Evolutionary conservation across 495 filamentous ascomycete species (phyloP), one percentile per base, ranked within the genome.

Genomic region (Aspergillus carlsbadensis): DNA sequence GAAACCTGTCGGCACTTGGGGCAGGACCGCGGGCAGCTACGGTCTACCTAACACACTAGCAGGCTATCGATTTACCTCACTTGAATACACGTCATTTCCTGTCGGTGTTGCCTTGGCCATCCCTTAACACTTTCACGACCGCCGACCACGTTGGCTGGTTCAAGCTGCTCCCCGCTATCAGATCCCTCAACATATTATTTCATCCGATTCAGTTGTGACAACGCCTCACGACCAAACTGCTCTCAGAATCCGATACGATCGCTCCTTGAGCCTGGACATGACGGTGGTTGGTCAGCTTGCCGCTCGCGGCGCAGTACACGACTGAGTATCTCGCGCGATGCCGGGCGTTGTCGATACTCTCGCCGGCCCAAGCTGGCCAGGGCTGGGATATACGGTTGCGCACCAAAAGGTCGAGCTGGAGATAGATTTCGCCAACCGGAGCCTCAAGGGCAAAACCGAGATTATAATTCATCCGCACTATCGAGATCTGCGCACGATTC

Each of bases 351-450:
- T 79, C 50, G 76, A 79, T 47, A 63, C 68, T 55, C 66, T 65
- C 31, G 62, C 61, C 37, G 65, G 65, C 49, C 65, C 68, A 39
- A 52, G 56, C 59, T 71, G 64, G 62, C 68, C 70, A 33, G 72
- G 74, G 20, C 68, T 72, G 54, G 77, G 76, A 15, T 88, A 84
- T 63, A 80, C 82, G 17, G 78, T 94, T 8, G 73, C 85, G n/a
- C 84, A 88, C 62, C 94, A 98, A 70, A 87, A 86, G 66, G 84
- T 98, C 50, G 86, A 92, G 57, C 77, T 98, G 50, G 92, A 98
- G 55, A 79, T 98, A 58, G 85, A 97, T 70, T 91, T 98, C 62
- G 76, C 78, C 44, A 81, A 79, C 21, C 87, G 86, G 65, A 84
- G 79, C 65, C 67, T 98, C 62, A 87, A 80, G 62, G 94, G 94